These are phyloP conservation scores for Septoria petroselini DNA, from an alignment of 2,329 filamentous ascomycete species.

Conservation along the genomic window DNA sequence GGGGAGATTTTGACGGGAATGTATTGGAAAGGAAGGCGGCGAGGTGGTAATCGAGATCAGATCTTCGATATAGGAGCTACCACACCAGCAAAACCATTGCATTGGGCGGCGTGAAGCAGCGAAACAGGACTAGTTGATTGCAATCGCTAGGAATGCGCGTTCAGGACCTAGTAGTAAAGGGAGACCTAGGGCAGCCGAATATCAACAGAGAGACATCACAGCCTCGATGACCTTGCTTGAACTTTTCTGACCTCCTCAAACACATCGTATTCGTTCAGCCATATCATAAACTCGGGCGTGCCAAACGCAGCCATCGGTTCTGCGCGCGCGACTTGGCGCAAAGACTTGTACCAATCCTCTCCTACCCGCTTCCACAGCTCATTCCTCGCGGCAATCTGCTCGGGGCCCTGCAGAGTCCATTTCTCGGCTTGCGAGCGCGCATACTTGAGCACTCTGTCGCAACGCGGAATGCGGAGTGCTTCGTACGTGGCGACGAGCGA, in stretches of 20 bases:
- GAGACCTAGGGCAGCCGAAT: neutral
- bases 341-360: constrained; percentile 3
- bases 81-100: neutral
- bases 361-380: constrained; percentile 8
- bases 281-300: constrained; percentile 5
- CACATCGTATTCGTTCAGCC: constrained; percentile 15
- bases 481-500: constrained; percentile 6
- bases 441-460: constrained; percentile 6
- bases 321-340: neutral
- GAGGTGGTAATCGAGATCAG: constrained; percentile 29
- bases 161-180: neutral
- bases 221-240: neutral
- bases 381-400: constrained; percentile 4
- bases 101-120: neutral
- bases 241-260: constrained; percentile 12
- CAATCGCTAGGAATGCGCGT: too few species aligned
- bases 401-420: constrained; percentile 7
- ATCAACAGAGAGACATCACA: neutral
- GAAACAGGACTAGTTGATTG: neutral
- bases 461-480: constrained; percentile 11
- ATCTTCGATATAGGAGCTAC: too few species aligned
- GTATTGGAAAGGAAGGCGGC: constrained; percentile 32
- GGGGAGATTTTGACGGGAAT: constrained; percentile 36
- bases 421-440: constrained; percentile 3
- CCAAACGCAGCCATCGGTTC: constrained; percentile 8